Evolutionary conservation across 2,329 filamentous ascomycete species (phyloP).

Genomic region (Cytospora mali): DNA sequence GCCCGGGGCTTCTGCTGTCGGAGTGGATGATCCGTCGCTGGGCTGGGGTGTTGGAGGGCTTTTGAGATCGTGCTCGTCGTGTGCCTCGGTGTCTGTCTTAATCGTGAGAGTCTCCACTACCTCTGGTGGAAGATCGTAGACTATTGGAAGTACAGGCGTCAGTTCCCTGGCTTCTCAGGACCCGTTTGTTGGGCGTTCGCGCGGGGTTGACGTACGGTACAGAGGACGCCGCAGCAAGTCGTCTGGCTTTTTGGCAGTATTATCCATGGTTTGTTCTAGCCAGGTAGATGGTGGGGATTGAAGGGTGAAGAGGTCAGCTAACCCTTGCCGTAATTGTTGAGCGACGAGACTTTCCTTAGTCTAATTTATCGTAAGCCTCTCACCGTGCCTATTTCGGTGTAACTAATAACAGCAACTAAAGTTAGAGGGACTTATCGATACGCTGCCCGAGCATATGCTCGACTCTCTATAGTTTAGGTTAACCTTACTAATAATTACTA

Average conservation of each 20-base stretch:
- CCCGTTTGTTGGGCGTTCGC: conserved; percentile 18
- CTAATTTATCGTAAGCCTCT: background rate
- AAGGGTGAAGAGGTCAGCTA: background rate
- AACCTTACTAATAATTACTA: no score
- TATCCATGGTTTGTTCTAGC: conserved; percentile 17
- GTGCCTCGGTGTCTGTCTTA: conserved; percentile 48
- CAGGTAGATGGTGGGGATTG: background rate
- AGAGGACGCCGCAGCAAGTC: conserved; percentile 55
- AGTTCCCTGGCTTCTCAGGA: conserved; percentile 32
- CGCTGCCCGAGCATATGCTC: background rate
- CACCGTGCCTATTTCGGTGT: conserved; percentile 6
- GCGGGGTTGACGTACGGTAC: conserved; percentile 44
- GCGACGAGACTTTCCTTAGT: background rate
- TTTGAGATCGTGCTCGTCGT: conserved; percentile 41
- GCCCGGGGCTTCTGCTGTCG: conserved; percentile 42
- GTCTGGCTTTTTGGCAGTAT: conserved; percentile 41
- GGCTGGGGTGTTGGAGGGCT: conserved; percentile 30
- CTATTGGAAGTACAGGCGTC: conserved; percentile 44
- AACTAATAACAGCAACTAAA: conserved; percentile 5
- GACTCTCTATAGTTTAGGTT: background rate
- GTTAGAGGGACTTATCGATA: conserved; percentile 1
- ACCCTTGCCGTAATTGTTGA: background rate
- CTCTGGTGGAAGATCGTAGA: conserved; percentile 80
- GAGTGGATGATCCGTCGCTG: conserved; percentile 32
- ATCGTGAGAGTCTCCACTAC: conserved; percentile 69